Evolutionary conservation across 371 early-diverging fungal genomes (phyloP), one percentile per base, ranked within the genome.

Genomic region (Apophysomyces trapeziformis): DNA sequence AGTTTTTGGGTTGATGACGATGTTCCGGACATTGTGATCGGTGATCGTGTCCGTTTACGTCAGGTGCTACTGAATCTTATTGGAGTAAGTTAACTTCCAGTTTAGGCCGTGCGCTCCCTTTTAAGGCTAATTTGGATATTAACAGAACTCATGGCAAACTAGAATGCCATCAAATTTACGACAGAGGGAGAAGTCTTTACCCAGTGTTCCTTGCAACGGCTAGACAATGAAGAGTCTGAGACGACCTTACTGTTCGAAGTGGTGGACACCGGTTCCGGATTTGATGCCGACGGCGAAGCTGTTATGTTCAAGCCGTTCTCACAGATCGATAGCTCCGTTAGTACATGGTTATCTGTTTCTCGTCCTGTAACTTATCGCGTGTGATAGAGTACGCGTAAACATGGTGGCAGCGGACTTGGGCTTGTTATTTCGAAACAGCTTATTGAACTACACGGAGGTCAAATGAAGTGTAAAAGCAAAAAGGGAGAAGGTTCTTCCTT

Each of bases 231-330:
- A 18, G 71, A 63, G 26, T 69, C 70, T 8, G 72, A 70, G 60
- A 64, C 86, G 59, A 80, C 69, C 7, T 68, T 89, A 41, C 69
- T 84, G 56, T 89, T 89, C 73, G 89, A 87, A 63, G 86, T 89
- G 9, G 75, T 86, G 7, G 89, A 89, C 68, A 87, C 89, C 4
- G 89, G 89, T 39, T 68, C 85, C 38, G 89, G 89, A 11, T 89
- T 89, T 66, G 86, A 89, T 66, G 73, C 85, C 6, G 69, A 78
- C 3, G 89, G 83, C 39, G 85, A 87, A 46, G 82, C 85, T 1
- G 83, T 86, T 45, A 89, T 89, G 87, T 89, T 89, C 69, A 87
- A 89, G 59, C 89, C 89, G 0, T 89, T 87, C 56, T 87, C 87
- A 0, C 89, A 89, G 69, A 86, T 86, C 7, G 88, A 87, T 57